Base-by-base conservation (phyloP, 805 yeast genomes). In the Clavispora santaluciae region DNA sequence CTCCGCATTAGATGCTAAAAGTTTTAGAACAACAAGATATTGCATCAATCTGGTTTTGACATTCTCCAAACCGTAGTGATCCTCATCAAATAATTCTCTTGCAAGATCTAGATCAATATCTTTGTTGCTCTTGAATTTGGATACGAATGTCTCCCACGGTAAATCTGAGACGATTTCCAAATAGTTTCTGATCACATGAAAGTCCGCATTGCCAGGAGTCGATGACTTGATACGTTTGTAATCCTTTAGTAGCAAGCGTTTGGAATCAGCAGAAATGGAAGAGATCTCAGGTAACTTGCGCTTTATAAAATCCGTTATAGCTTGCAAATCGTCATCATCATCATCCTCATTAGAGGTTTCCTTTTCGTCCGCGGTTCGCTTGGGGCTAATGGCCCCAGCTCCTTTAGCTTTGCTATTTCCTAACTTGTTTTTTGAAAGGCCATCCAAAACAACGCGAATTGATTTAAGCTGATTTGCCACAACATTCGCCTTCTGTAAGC, bases 31-130 rank as follows among this genome's bases (percentile, higher is more conserved):
- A 4, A 93, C 88, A 22, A 88, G 66, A 57, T 87, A 86, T 58
- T 88, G 95, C 17, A 88, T 57, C 28, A 88, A 70, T 36, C 96
- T 69, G 49, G 75, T 80, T 59, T 88, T 88, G 35, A 84, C 91
- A 44, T 76, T 75, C 33, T 76, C 75, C 52, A 86, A 71, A 0
- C 95, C 95, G 55, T 78, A 83, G 55, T 86, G 95, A 53, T 86
- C 95, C n/a, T 68, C 64, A 50, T 86, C 86, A 20, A 86, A 68
- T 38, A 73, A 73, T n/a, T 60, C 53, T 42, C 73, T 69, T 0
- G 91, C 87, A 11, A 56, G 59, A 1, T 54, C 57, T 13, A 86
- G 57, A 48, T 83, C 77, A 38, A 79, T 66, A 39, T 73, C 72
- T 21, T 69, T 72, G 53, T 73, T 62, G 11, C 61, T 46, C 22